A percentile compares a stretch with the other conserved stretches of the same genome.
Conservation (phyloP, 495 filamentous ascomycete genomes). For the Trichoderma orchidacearum region DNA sequence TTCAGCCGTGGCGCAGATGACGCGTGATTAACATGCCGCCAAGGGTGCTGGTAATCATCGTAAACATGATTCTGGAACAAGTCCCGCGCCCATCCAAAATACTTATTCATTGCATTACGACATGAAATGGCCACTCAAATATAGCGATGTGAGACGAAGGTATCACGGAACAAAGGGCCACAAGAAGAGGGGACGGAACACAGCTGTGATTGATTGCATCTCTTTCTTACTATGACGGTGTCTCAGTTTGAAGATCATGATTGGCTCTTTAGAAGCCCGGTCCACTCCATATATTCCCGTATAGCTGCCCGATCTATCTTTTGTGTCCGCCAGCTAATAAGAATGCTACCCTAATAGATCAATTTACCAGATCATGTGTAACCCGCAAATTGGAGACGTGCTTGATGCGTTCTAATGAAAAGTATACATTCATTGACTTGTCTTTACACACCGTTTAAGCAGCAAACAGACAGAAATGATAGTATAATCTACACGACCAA, state of each 20-base stretch:
- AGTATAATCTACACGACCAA: too few relatives aligned
- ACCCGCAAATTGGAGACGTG: too few relatives aligned
- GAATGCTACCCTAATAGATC: too few relatives aligned
- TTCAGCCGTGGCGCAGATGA: neutral
- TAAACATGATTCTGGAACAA: neutral
- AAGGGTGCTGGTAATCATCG: neutral
- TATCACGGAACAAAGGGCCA: neutral
- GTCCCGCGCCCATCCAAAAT: neutral
- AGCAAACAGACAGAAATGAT: too few relatives aligned
- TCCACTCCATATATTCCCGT: neutral
- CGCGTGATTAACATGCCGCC: neutral
- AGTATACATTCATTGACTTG: too few relatives aligned
- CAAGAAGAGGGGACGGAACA: neutral
- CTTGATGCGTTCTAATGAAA: too few relatives aligned
- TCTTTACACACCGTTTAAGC: too few relatives aligned
- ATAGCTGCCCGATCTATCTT: too few relatives aligned
- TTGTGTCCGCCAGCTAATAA: too few relatives aligned
- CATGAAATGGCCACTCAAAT: too few relatives aligned
- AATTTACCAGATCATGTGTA: too few relatives aligned
- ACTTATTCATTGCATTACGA: neutral
- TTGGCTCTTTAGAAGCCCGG: neutral
- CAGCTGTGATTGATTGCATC: neutral
- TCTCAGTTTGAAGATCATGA: neutral
- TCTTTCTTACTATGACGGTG: neutral
- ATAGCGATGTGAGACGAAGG: neutral